phyloP scores from a whole-genome alignment of 179 eudicot genomes.

The Drosera spatulata region DNA sequence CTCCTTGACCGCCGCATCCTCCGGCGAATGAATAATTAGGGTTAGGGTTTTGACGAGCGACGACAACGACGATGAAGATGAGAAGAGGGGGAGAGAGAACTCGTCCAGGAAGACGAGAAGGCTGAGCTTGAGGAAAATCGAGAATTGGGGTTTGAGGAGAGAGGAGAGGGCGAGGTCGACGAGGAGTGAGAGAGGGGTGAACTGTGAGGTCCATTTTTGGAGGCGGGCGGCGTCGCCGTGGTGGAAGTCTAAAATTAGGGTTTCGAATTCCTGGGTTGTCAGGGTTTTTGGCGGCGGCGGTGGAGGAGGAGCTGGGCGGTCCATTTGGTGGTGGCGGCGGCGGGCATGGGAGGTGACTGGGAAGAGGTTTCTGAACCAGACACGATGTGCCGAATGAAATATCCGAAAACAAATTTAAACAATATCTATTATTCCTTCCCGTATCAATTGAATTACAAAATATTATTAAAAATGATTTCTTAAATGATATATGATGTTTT shows the following conservation, averaged over 20 bases:
- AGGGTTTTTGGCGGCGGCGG: conserved; percentile 13
- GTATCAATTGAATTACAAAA: too few species aligned
- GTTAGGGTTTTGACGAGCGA: conserved; percentile 37
- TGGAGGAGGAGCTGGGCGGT: too few species aligned
- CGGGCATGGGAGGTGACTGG: too few species aligned
- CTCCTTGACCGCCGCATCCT: conserved; percentile 52
- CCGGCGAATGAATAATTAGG: conserved; percentile 43
- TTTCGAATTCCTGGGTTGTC: conserved; percentile 59
- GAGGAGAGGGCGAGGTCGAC: conserved; percentile 44
- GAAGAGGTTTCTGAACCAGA: too few species aligned
- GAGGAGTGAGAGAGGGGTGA: conserved; percentile 50
- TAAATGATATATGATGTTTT: too few species aligned
- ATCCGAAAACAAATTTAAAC: too few species aligned
- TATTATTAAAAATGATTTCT: too few species aligned
- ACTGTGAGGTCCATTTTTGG: conserved; percentile 27
- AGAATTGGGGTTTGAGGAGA: conserved; percentile 33
- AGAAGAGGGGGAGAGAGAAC: conserved; percentile 16
- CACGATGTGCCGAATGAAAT: too few species aligned
- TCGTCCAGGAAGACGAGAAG: conserved; percentile 26
- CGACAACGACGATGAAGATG: neutral
- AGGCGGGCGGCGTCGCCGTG: conserved; percentile 24
- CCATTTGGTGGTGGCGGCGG: too few species aligned
- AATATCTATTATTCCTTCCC: too few species aligned
- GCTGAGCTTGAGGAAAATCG: too few species aligned
- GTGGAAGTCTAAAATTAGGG: conserved; percentile 72